These are phyloP conservation scores for Starmerella tilneyi DNA, from an alignment of 805 yeast genomes.

Conservation along the genomic window DNA sequence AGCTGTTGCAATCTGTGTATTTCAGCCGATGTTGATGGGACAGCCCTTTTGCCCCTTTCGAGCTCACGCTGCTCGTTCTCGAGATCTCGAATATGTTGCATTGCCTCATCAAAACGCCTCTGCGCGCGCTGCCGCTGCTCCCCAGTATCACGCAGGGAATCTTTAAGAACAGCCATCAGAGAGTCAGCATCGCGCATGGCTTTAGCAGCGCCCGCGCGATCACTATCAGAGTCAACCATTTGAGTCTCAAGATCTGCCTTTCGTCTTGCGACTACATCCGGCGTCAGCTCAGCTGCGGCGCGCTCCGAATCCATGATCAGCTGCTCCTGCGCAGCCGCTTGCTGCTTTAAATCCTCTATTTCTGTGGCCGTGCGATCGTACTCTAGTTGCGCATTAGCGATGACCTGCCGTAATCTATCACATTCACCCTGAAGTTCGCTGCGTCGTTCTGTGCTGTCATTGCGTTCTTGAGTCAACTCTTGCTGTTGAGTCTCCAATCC, in stretches of 20 bases:
- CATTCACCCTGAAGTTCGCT: not conserved
- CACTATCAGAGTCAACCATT: not conserved
- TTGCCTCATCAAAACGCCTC: not conserved
- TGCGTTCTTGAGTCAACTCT: not conserved
- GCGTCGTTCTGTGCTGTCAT: not conserved
- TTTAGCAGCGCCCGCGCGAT: not conserved
- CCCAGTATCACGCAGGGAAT: not conserved
- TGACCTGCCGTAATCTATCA: slow-evolving; percentile 9
- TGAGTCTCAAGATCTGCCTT: not conserved
- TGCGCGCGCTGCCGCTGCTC: not conserved
- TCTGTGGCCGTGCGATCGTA: slow-evolving; percentile 13
- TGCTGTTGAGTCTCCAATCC: not conserved
- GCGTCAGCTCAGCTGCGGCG: not conserved
- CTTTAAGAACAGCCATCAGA: not conserved
- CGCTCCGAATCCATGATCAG: not conserved
- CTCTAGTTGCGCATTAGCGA: not conserved
- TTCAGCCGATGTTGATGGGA: not conserved
- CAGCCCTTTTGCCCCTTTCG: not conserved
- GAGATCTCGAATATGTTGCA: not conserved
- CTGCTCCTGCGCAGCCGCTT: not conserved
- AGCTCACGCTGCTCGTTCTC: not conserved
- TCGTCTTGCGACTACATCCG: not conserved
- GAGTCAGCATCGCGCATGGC: not conserved
- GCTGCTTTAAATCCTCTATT: slow-evolving; percentile 18
- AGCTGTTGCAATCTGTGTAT: not conserved